Evolutionary conservation across 1,284 basidiomycete species (phyloP).

Genomic region (Cutaneotrichosporon sp.): DNA sequence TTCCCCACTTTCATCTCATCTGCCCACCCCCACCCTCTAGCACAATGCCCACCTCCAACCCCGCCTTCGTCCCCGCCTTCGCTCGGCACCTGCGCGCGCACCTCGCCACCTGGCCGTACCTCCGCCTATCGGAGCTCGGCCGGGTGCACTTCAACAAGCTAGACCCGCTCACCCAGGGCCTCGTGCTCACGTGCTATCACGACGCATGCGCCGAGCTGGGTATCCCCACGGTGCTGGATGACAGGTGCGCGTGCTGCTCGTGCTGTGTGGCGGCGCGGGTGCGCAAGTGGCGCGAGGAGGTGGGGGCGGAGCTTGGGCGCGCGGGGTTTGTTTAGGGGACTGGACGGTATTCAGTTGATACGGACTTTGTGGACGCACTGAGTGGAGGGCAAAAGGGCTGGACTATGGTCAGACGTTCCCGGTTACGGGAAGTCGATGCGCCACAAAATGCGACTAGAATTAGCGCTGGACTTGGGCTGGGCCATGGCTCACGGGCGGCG

Average conservation of each 20-base stretch:
- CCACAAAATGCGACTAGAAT: no score
- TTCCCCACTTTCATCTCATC: no score
- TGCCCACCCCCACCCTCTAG: neutral
- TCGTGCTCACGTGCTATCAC: neutral
- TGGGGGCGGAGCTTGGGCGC: neutral
- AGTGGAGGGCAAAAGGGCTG: no score
- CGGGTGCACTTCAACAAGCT: neutral
- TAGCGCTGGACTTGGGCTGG: no score
- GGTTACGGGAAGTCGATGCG: no score
- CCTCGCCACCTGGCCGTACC: neutral
- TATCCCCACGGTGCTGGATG: neutral
- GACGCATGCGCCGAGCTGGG: neutral
- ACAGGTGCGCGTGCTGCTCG: neutral
- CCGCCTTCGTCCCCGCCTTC: neutral
- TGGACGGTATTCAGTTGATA: no score
- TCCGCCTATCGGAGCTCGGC: neutral
- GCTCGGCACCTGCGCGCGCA: neutral
- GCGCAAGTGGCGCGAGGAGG: neutral
- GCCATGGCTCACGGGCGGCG: no score
- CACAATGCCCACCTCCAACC: neutral
- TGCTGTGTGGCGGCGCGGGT: neutral
- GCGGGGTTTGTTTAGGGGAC: neutral
- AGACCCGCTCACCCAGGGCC: neutral
- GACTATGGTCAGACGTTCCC: no score
- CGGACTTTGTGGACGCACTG: no score